phyloP scores from a whole-genome alignment of 148 eudicot genomes.

The Camellia lanceoleosa region DNA sequence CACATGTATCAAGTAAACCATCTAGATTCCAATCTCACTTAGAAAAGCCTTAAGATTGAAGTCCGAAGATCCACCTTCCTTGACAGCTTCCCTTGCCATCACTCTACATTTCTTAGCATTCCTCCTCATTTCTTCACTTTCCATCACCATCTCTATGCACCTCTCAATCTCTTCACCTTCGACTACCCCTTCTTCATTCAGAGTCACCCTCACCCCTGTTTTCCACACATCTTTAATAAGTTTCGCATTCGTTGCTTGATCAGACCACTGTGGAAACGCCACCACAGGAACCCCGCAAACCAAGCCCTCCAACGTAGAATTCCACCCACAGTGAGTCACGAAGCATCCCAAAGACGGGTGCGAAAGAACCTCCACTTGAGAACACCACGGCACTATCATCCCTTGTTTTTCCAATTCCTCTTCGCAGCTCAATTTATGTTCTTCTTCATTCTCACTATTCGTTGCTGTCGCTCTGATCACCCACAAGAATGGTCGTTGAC shows the following conservation, averaged over 20 bases:
- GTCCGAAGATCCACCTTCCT: conserved; percentile 40
- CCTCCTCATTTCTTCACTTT: not conserved
- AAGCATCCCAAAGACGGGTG: conserved; percentile 36
- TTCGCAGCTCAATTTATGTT: conserved; percentile 9
- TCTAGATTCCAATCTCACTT: not conserved
- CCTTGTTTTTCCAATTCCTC: conserved; percentile 24
- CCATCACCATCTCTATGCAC: conserved; percentile 35
- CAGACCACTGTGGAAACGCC: conserved; percentile 16
- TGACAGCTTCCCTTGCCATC: conserved; percentile 36
- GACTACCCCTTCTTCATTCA: conserved; percentile 16
- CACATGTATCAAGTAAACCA: not conserved
- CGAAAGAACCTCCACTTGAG: conserved; percentile 35
- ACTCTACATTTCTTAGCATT: conserved; percentile 42
- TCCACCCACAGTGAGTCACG: conserved; percentile 44
- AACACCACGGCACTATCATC: conserved; percentile 40
- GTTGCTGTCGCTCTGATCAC: conserved; percentile 21
- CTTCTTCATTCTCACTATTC: conserved; percentile 17
- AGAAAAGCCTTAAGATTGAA: conserved; percentile 6
- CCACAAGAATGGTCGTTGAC: conserved; percentile 43
- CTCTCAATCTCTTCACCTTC: conserved; percentile 22
- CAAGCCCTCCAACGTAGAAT: conserved; percentile 31
- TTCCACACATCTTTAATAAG: conserved; percentile 33
- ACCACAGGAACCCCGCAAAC: conserved; percentile 20
- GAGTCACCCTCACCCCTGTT: conserved; percentile 18
- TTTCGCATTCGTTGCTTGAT: conserved; percentile 23